Percentiles rank a stretch among this genome's conserved stretches.
These are phyloP conservation scores for Talaromyces islandicus DNA, from an alignment of 2,329 filamentous ascomycete species.

Conservation along the genomic window DNA sequence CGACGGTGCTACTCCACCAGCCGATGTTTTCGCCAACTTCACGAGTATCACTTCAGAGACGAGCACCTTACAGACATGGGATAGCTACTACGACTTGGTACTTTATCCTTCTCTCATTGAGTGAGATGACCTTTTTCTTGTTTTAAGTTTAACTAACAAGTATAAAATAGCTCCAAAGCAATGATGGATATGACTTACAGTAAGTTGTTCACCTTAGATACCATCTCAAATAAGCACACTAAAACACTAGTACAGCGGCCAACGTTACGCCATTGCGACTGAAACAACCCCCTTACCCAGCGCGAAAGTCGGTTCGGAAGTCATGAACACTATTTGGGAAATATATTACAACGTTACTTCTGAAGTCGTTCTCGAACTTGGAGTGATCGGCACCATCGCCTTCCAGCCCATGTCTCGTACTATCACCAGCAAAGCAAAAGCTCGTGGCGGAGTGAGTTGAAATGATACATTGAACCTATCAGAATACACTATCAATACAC, in stretches of 20 bases:
- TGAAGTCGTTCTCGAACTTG: conserved; percentile 21
- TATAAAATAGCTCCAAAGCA: conserved; percentile 26
- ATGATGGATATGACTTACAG: conserved; percentile 35
- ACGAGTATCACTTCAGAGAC: conserved; percentile 39
- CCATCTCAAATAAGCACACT: neutral
- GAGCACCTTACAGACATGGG: conserved; percentile 43
- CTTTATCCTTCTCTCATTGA: conserved; percentile 7
- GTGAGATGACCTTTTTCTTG: neutral
- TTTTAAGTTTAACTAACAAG: neutral
- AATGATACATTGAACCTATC: neutral
- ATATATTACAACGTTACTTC: conserved; percentile 27
- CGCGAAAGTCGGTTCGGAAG: conserved; percentile 20
- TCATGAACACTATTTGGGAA: conserved; percentile 28
- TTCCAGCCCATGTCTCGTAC: conserved; percentile 32
- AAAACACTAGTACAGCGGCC: conserved; percentile 17
- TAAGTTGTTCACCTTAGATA: conserved; percentile 5
- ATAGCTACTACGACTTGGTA: conserved; percentile 44
- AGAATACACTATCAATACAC: no score
- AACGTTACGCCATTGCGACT: conserved; percentile 36
- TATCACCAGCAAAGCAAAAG: conserved; percentile 28
- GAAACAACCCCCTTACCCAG: conserved; percentile 34
- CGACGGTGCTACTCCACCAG: conserved; percentile 50
- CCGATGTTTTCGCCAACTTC: conserved; percentile 53
- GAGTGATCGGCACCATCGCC: conserved; percentile 27
- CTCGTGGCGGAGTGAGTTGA: conserved; percentile 29